These are phyloP conservation scores for Agaricus blazei DNA, from an alignment of 768 basidiomycete genomes.

Conservation along the genomic window DNA sequence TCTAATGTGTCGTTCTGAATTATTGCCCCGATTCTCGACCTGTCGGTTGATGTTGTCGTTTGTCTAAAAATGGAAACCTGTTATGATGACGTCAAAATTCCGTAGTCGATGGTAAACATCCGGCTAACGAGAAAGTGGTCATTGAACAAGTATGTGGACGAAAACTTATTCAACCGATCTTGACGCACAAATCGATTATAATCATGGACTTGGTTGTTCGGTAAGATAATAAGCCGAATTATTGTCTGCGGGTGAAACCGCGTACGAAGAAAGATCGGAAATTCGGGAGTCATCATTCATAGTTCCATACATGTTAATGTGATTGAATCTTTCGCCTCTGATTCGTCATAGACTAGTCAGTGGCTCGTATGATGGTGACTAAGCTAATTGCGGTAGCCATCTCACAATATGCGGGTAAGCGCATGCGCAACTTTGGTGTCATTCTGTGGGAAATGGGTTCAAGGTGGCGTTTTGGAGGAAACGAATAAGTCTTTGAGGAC, in stretches of 20 bases:
- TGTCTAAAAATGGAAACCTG: slow-evolving; percentile 74
- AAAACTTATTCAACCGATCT: slow-evolving; percentile 43
- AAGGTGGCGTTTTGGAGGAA: no score
- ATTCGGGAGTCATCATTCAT: not conserved
- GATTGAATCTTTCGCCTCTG: no score
- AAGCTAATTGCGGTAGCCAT: no score
- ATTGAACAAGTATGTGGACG: slow-evolving; percentile 25
- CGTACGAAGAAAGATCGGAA: slow-evolving; percentile 53
- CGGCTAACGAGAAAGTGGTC: slow-evolving; percentile 40
- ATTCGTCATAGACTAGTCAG: no score
- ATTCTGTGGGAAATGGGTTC: no score
- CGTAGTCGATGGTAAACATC: slow-evolving; percentile 55
- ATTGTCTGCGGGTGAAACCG: slow-evolving; percentile 77
- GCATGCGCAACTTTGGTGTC: no score
- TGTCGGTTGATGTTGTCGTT: slow-evolving; percentile 91
- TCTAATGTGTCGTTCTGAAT: slow-evolving; percentile 75
- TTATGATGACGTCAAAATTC: slow-evolving; percentile 78
- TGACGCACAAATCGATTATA: slow-evolving; percentile 45
- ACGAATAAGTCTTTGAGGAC: not conserved
- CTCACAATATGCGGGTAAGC: no score
- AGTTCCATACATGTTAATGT: no score
- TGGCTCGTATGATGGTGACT: no score
- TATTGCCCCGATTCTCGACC: slow-evolving; percentile 66
- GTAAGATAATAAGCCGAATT: slow-evolving; percentile 93
- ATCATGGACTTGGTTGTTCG: slow-evolving; percentile 92